Conservation (phyloP, 148 eudicot genomes). For the Persicaria tinctoria region DNA sequence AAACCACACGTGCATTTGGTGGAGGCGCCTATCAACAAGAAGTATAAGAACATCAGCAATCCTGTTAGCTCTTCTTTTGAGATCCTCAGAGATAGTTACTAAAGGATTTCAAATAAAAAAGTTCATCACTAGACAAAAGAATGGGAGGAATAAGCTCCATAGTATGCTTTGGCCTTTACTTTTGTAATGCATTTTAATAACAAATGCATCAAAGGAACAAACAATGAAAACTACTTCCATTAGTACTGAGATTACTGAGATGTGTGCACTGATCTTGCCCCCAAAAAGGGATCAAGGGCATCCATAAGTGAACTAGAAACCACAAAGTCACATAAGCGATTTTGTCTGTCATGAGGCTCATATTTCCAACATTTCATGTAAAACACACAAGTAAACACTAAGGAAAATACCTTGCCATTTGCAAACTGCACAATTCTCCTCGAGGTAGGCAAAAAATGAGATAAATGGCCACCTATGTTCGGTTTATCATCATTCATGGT, state of each 20-base stretch:
- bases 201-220: too few relatives aligned
- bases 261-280: neutral
- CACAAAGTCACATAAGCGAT: neutral
- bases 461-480: slow-evolving; percentile 31
- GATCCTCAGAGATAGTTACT: neutral
- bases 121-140: neutral
- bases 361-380: neutral
- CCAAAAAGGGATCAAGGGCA: neutral
- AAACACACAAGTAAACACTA: neutral
- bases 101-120: neutral
- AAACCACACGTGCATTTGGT: slow-evolving; percentile 88
- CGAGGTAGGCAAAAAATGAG: slow-evolving; percentile 89
- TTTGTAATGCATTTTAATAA: too few relatives aligned
- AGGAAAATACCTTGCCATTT: slow-evolving; percentile 41
- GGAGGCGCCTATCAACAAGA: slow-evolving; percentile 61
- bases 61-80: neutral
- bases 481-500: slow-evolving; percentile 18
- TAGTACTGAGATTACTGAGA: neutral
- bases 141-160: too few relatives aligned
- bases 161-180: too few relatives aligned
- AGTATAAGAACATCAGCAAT: neutral
- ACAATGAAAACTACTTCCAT: neutral
- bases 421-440: slow-evolving; percentile 95
- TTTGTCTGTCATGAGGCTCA: neutral
- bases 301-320: neutral